Conservation (phyloP, 2,329 filamentous ascomycete genomes). For the Fusarium sp. region DNA sequence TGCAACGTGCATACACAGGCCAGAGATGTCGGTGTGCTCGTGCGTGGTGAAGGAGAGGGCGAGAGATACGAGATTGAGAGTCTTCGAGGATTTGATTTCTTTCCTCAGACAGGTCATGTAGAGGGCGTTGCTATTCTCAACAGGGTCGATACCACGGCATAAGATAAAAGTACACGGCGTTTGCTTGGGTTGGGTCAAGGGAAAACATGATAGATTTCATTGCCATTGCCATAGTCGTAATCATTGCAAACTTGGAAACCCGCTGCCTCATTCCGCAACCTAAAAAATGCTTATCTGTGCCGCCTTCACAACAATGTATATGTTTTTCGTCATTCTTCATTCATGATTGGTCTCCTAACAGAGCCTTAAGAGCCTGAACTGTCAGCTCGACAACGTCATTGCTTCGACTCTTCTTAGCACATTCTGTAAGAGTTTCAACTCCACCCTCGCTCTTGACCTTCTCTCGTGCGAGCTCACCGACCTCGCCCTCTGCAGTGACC, state of each 20-base stretch:
- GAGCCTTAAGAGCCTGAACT: conserved; percentile 75
- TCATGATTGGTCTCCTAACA: conserved; percentile 58
- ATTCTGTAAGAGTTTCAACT: conserved; percentile 73
- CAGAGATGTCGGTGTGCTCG: conserved; percentile 87
- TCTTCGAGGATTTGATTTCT: conserved; percentile 93
- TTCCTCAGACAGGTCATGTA: conserved; percentile 83
- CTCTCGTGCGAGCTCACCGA: conserved; percentile 67
- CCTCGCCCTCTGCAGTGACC: conserved; percentile 70
- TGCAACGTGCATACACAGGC: conserved; percentile 99
- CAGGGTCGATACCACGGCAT: conserved; percentile 53
- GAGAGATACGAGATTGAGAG: conserved; percentile 86
- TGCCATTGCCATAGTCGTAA: conserved; percentile 28
- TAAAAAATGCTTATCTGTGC: conserved; percentile 5
- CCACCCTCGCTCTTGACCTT: conserved; percentile 71
- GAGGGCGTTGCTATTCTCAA: conserved; percentile 74
- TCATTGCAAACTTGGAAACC: conserved; percentile 24
- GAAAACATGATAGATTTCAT: conserved; percentile 18
- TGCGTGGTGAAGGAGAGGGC: conserved; percentile 68
- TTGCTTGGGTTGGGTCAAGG: conserved; percentile 8
- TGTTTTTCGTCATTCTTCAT: background rate
- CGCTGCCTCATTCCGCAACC: conserved; percentile 7
- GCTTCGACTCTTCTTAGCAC: conserved; percentile 73
- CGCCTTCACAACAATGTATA: conserved; percentile 5
- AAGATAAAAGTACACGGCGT: conserved; percentile 14
- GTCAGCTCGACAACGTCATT: conserved; percentile 76